phyloP scores from a whole-genome alignment of 345 rosid species.

The Gossypium raimondii region DNA sequence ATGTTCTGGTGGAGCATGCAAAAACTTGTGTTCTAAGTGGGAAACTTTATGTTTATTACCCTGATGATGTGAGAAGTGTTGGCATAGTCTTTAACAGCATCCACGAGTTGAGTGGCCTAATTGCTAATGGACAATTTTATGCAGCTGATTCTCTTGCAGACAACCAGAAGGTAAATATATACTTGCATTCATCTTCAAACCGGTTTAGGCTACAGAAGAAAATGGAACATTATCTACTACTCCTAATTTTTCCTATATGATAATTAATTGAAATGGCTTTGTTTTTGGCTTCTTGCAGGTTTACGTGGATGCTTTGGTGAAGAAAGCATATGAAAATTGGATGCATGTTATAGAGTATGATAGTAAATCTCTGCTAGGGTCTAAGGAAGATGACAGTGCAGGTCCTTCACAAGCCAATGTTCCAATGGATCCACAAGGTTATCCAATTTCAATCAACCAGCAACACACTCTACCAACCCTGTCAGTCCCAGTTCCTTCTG shows the following conservation, averaged over 20 bases:
- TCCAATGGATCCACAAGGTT: conserved; percentile 33
- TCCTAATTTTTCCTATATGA: background rate
- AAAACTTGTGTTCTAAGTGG: conserved; percentile 82
- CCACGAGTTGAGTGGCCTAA: conserved; percentile 68
- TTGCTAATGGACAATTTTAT: conserved; percentile 63
- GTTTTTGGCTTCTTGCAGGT: conserved; percentile 40
- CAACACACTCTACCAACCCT: conserved; percentile 37
- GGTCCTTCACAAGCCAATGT: conserved; percentile 32
- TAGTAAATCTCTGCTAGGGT: conserved; percentile 62
- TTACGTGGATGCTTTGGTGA: conserved; percentile 77
- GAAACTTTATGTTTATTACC: conserved; percentile 78
- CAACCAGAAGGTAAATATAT: conserved; percentile 63
- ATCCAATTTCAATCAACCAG: conserved; percentile 37
- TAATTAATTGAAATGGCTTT: background rate
- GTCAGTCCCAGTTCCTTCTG: conserved; percentile 45
- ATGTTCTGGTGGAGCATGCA: conserved; percentile 85
- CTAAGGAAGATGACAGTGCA: conserved; percentile 42
- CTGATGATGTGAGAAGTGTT: conserved; percentile 52
- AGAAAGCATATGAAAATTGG: conserved; percentile 97
- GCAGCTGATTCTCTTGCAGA: conserved; percentile 80
- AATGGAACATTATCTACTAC: background rate
- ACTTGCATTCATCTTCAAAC: conserved; percentile 10
- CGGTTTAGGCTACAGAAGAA: background rate
- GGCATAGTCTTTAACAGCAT: conserved; percentile 85
- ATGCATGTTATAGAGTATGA: conserved; percentile 81